These are phyloP conservation scores for Croton laevigatus DNA, from an alignment of 441 rosid species.

Conservation along the genomic window DNA sequence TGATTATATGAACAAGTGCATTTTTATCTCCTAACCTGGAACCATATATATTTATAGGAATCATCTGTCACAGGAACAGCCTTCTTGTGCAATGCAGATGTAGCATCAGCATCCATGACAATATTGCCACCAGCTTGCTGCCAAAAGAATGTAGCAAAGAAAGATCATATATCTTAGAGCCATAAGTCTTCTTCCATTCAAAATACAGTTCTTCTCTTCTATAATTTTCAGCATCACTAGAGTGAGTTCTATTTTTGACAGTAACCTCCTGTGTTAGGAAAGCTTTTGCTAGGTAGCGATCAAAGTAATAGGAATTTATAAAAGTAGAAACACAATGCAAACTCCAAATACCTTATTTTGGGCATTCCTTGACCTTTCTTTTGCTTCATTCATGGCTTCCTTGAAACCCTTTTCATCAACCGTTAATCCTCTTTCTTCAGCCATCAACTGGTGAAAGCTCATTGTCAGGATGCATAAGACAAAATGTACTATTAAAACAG, in stretches of 20 bases:
- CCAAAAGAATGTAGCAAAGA: constrained; percentile 23
- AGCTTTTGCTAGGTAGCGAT: not conserved
- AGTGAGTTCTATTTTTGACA: not conserved
- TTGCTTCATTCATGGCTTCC: constrained; percentile 89
- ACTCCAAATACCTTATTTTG: constrained; percentile 63
- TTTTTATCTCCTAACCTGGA: constrained; percentile 47
- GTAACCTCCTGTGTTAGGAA: not conserved
- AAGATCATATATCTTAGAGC: not conserved
- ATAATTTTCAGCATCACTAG: not conserved
- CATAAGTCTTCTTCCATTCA: not conserved
- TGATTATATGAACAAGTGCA: constrained; percentile 4
- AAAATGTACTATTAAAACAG: constrained; percentile 6
- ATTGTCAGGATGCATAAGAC: constrained; percentile 20
- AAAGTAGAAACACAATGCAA: not conserved
- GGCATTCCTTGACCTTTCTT: constrained; percentile 91
- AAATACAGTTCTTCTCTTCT: not conserved
- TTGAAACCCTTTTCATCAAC: constrained; percentile 88
- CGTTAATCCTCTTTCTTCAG: constrained; percentile 80
- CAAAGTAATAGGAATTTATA: not conserved
- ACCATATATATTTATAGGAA: constrained; percentile 78
- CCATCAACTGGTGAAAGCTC: constrained; percentile 68
- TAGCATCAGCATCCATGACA: constrained; percentile 95
- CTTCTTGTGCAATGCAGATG: constrained; percentile 68
- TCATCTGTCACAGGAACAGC: constrained; percentile 76
- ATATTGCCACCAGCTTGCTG: constrained; percentile 93